A percentile compares a stretch with the other conserved stretches of the same genome.
Conservation (phyloP, 73 alveolate genomes). For the Blepharisma japonicum region DNA sequence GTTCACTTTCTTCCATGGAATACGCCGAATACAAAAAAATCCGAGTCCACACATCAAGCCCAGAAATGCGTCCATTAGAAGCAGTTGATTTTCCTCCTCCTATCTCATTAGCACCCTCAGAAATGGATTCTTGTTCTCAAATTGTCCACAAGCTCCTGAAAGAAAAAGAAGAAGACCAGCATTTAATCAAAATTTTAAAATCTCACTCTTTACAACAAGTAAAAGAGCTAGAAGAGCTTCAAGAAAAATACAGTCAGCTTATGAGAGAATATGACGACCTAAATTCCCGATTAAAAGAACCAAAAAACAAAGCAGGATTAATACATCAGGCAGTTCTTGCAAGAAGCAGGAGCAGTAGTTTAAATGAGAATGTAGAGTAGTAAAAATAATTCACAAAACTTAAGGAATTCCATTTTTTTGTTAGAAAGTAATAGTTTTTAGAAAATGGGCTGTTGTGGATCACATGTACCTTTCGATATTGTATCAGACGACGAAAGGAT, state of each 20-base stretch:
- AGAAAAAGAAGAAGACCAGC: constrained; percentile 27
- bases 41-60: neutral
- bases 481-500: too few relatives aligned
- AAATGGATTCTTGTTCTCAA: neutral
- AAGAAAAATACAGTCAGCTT: neutral
- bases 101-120: constrained; percentile 8
- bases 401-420: too few relatives aligned
- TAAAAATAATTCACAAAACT: too few relatives aligned
- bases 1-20: too few relatives aligned
- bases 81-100: constrained; percentile 16
- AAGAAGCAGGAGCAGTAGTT: constrained; percentile 16
- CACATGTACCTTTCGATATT: too few relatives aligned
- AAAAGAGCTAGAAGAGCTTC: neutral
- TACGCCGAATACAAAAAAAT: too few relatives aligned
- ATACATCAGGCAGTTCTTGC: neutral
- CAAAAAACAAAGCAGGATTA: neutral
- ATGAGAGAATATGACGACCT: neutral
- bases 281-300: neutral
- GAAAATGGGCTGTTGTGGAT: too few relatives aligned
- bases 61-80: constrained; percentile 12
- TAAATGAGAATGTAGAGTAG: neutral
- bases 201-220: neutral
- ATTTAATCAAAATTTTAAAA: neutral
- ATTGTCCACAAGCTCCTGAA: neutral
- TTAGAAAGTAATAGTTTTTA: too few relatives aligned